Conservation (phyloP, 2,329 filamentous ascomycete genomes). For the Leptographium procerum region DNA sequence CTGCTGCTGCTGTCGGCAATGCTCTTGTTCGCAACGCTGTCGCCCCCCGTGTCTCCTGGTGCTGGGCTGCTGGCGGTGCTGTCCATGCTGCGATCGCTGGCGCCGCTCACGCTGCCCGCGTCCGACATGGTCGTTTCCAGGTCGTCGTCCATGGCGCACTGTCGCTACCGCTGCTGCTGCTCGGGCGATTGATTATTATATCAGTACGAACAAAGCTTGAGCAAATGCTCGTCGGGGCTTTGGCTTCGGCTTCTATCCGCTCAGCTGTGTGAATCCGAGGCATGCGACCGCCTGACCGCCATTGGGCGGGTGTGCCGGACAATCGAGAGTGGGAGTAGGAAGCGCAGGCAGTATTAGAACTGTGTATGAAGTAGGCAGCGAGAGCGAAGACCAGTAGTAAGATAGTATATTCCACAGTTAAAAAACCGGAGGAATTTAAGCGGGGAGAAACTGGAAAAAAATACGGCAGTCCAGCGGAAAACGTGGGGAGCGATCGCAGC, state of each 20-base stretch:
- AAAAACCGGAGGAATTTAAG: too few species aligned
- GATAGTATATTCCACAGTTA: too few species aligned
- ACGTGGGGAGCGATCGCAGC: too few species aligned
- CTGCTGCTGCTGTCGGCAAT: background rate
- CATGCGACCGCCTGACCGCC: background rate
- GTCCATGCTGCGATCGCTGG: background rate
- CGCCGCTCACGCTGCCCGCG: background rate
- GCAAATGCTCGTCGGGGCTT: too few species aligned
- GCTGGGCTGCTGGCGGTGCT: background rate
- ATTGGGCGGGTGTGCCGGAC: background rate
- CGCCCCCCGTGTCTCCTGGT: background rate
- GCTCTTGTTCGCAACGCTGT: background rate
- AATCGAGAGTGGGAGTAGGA: background rate
- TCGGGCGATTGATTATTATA: too few species aligned
- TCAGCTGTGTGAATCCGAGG: background rate
- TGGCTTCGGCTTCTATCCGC: background rate
- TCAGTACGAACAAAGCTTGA: background rate
- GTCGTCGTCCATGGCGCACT: background rate
- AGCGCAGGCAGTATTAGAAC: too few species aligned
- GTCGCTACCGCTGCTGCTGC: background rate
- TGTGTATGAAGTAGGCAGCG: too few species aligned
- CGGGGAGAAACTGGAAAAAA: too few species aligned
- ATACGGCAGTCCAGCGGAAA: too few species aligned
- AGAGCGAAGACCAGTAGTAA: too few species aligned
- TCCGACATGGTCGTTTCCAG: background rate